A percentile compares a stretch with the other conserved stretches of the same genome.
These are phyloP conservation scores for Phlebopus sp. DNA, from an alignment of 1,284 basidiomycete genomes.

Conservation along the genomic window DNA sequence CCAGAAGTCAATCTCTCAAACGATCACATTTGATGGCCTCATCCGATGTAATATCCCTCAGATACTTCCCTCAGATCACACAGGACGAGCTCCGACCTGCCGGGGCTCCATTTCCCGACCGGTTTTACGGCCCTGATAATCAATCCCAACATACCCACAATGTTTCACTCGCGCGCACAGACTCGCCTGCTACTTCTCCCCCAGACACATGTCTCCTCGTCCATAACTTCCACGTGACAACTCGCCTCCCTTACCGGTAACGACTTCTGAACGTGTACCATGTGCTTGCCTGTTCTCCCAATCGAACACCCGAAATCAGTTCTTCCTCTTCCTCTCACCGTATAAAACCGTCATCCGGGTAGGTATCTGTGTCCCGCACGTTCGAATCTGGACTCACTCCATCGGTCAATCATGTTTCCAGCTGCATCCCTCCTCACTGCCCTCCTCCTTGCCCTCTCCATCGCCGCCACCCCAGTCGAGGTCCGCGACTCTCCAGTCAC, in stretches of 20 bases:
- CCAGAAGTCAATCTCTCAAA: too few species aligned
- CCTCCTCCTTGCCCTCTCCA: slow-evolving; percentile 43
- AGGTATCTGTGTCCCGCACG: slow-evolving; percentile 2
- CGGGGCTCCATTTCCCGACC: too few species aligned
- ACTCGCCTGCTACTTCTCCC: background rate
- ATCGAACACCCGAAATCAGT: background rate
- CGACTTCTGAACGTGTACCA: slow-evolving; percentile 8
- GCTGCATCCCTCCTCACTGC: slow-evolving; percentile 38
- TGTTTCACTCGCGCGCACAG: too few species aligned
- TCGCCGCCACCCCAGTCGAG: slow-evolving; percentile 43
- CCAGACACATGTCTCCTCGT: background rate
- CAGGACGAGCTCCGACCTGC: too few species aligned
- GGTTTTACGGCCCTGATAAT: too few species aligned
- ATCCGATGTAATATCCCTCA: too few species aligned
- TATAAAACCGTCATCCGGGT: slow-evolving; percentile 19
- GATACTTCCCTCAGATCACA: too few species aligned
- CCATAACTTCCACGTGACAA: slow-evolving; percentile 6
- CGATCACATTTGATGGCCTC: too few species aligned
- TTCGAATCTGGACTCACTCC: slow-evolving; percentile 2
- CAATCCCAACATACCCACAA: too few species aligned
- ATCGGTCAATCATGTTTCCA: slow-evolving; percentile 26
- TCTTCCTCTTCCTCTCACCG: background rate
- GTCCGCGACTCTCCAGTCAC: slow-evolving; percentile 40
- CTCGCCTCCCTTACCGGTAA: background rate
- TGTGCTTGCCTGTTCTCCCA: slow-evolving; percentile 10